phyloP scores from a whole-genome alignment of 768 basidiomycete species.

The Trichaptum fuscoviolaceum region DNA sequence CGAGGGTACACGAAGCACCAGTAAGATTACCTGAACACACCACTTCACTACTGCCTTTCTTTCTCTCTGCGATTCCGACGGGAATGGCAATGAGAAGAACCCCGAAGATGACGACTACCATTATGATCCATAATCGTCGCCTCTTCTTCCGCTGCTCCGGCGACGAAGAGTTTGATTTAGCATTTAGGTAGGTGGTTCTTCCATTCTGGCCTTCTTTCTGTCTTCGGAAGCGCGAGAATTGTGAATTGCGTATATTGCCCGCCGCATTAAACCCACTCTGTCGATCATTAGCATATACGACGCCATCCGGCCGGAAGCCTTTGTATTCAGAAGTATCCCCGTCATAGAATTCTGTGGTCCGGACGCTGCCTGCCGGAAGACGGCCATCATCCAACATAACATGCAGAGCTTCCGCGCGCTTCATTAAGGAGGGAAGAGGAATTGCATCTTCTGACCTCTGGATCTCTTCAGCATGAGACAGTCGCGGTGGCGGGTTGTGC shows the following conservation, averaged over 20 bases:
- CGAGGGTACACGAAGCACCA: constrained; percentile 50
- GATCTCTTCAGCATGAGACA: constrained; percentile 36
- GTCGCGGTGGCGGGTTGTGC: constrained; percentile 27
- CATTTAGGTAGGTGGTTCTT: not conserved
- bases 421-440: constrained; percentile 48
- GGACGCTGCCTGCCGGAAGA: constrained; percentile 27
- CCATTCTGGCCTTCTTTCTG: constrained; percentile 10
- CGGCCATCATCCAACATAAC: constrained; percentile 49
- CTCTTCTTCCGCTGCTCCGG: constrained; percentile 1
- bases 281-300: not conserved
- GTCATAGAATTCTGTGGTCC: not conserved
- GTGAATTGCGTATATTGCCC: not conserved
- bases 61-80: constrained; percentile 38
- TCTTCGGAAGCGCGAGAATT: constrained; percentile 11
- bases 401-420: constrained; percentile 43
- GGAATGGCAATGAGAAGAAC: constrained; percentile 33
- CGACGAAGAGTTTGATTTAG: not conserved
- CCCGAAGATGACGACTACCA: constrained; percentile 24
- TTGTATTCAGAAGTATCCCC: not conserved
- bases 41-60: constrained; percentile 18
- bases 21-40: constrained; percentile 39
- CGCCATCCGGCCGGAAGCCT: not conserved
- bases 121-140: constrained; percentile 6
- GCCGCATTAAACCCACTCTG: not conserved
- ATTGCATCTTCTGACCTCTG: constrained; percentile 40